Evolutionary conservation across 495 filamentous ascomycete species (phyloP).

Genomic region (Aspergillus steynii): DNA sequence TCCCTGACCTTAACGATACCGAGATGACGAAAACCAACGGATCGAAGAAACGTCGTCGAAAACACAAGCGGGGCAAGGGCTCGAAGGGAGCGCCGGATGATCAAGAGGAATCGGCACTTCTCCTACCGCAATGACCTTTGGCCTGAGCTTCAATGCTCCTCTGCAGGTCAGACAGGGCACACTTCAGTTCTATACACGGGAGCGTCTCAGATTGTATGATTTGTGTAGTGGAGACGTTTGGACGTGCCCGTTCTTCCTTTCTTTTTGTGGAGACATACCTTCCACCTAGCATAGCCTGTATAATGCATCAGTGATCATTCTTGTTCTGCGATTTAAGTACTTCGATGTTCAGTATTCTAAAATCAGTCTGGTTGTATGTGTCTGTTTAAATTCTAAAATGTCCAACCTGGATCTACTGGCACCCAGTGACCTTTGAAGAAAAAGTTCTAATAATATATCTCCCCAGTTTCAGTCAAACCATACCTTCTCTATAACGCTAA

Average conservation of each 20-base stretch:
- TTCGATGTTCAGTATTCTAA: neutral
- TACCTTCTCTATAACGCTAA: no score
- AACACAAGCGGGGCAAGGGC: slow-evolving; percentile 27
- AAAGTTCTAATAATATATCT: no score
- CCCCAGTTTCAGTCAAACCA: no score
- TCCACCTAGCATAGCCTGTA: neutral
- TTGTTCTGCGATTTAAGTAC: neutral
- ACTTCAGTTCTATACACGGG: neutral
- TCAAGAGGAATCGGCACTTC: slow-evolving; percentile 24
- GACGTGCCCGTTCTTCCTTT: neutral
- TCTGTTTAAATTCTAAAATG: neutral
- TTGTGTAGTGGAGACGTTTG: neutral
- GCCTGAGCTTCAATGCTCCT: neutral
- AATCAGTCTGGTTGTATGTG: neutral
- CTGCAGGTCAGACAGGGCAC: slow-evolving; percentile 22
- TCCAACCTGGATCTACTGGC: neutral
- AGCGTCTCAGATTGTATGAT: neutral
- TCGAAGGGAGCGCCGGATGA: slow-evolving; percentile 14
- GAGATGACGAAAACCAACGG: slow-evolving; percentile 8
- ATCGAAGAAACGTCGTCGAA: slow-evolving; percentile 34
- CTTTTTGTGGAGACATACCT: neutral
- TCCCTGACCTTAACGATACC: slow-evolving; percentile 16
- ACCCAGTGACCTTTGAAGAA: neutral
- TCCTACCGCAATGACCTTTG: slow-evolving; percentile 17
- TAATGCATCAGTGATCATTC: neutral